Evolutionary conservation across 164 flowering plant genomes (phyloP), one percentile per base, ranked within the genome.

Genomic region (Aristolochia fimbriata): DNA sequence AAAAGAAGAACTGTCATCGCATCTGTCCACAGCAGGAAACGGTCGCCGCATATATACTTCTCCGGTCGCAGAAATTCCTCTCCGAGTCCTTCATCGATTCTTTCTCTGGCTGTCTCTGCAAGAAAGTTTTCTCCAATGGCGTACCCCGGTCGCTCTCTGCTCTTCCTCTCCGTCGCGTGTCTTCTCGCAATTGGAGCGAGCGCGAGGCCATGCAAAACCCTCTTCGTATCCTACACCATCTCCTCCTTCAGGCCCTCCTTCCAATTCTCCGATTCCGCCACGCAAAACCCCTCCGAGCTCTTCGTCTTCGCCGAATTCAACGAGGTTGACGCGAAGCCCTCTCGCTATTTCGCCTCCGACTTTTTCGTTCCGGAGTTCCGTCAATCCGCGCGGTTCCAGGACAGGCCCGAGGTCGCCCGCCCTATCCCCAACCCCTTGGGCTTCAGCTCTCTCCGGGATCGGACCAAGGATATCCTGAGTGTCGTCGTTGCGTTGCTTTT

Each of bases 131-230:
- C 43, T 37, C 43, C 62, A 58, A 70, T 70, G 73, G 73, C 70
- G 37, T 51, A 57, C 11, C 47, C 67, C 19, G 11, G 17, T 15
- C 25, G 4, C 37, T 37, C 16, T 33, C 48, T 19, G 31, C 27
- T 56, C 62, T 45, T 70, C 51, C 2, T 61, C 51, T 47, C 59
- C 50, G 25, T 67, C 64, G 11, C 59, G 17, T 5, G 56, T n/a
- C 48, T 69, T 30, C 19, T 65, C 58, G 43, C 75, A 70, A 61
- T 60, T 61, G 62, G 50, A 48, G 71, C 66, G 53, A 7, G 61
- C 55, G 81, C 81, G 23, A 66, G 83, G 23, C 83, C 81, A 25
- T 80, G 83, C 76, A 77, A 75, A 61, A 77, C 81, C 62, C 65
- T 78, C 23, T 64, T 78, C 67, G 64, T 76, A 51, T 69, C 77